phyloP scores from a whole-genome alignment of 768 basidiomycete species.

The Zangia roseola region DNA sequence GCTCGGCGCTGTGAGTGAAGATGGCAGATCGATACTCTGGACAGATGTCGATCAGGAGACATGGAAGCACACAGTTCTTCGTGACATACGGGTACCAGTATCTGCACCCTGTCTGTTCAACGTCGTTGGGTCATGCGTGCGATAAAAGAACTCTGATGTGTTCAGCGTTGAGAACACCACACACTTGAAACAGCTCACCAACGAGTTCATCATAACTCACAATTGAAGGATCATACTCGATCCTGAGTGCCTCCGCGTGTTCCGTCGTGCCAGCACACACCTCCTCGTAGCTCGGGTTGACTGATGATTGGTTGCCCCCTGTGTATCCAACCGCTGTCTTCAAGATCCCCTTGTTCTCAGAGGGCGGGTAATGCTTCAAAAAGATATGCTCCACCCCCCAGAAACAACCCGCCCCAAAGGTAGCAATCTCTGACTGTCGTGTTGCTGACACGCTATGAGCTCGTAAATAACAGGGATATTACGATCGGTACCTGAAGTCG shows the following conservation, averaged over 20 bases:
- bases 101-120: constrained; percentile 77
- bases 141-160: constrained; percentile 82
- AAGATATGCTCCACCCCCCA: constrained; percentile 90
- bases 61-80: background rate
- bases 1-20: constrained; percentile 75
- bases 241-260: constrained; percentile 85
- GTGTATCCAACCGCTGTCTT: constrained; percentile 80
- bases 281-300: constrained; percentile 62
- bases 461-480: background rate
- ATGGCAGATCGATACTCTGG: constrained; percentile 93
- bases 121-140: constrained; percentile 92
- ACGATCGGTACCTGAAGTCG: constrained; percentile 32
- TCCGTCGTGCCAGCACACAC: constrained; percentile 82
- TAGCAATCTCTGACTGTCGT: constrained; percentile 44
- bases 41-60: constrained; percentile 3
- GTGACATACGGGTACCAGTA: constrained; percentile 66
- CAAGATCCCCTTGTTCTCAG: constrained; percentile 70
- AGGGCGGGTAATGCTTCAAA: constrained; percentile 70
- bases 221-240: constrained; percentile 80
- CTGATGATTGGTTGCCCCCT: constrained; percentile 56
- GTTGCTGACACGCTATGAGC: constrained; percentile 34
- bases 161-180: background rate
- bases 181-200: constrained; percentile 51
- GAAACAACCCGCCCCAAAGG: constrained; percentile 64
- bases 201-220: constrained; percentile 86